Evolutionary conservation across 768 basidiomycete species (phyloP), one percentile per base, ranked within the genome.

Genomic region (Cytidiella melzeri): DNA sequence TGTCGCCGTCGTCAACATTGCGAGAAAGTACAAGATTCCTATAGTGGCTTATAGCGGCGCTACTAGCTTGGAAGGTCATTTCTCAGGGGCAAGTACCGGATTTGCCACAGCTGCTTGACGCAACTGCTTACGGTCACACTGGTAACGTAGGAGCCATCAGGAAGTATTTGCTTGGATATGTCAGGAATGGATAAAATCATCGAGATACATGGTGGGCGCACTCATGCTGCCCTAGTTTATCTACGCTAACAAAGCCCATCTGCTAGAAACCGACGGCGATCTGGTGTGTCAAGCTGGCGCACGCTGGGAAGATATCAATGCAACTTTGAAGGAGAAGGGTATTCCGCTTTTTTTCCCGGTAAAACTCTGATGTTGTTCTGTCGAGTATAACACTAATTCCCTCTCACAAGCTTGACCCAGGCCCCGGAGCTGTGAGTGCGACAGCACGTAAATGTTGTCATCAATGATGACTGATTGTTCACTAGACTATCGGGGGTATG

Each of bases 311-410:
- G 83, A 85, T 48, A 78, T 91, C 45, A 92, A 91, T 57, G 67
- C 71, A n/a, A 67, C 73, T 3, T 72, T 95, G 28, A 79, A 77
- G 54, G 77, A 81, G 6, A 73, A 77, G 56, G 81, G 74, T 1
- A 83, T 89, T 44, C 82, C 85, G 1, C 68, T 93, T 5, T 94
- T 94, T 70, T 94, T 95, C 62, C 92, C 92, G 7, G 85, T 92
- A 55, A 62, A 79, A 57, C 9, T 23, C n/a, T n/a, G n/a, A n/a
- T n/a, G n/a, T n/a, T n/a, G n/a, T n/a, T n/a, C n/a, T n/a, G n/a
- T n/a, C n/a, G n/a, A n/a, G n/a, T n/a, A n/a, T n/a, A n/a, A n/a
- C n/a, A n/a, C n/a, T n/a, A n/a, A n/a, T n/a, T n/a, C n/a, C n/a
- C n/a, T n/a, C n/a, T n/a, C n/a, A n/a, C n/a, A 27, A 64, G 58